Percentiles rank a stretch among this genome's conserved stretches.
phyloP scores from a whole-genome alignment of 108 stramenopile species.

The Nitzschia sp. region DNA sequence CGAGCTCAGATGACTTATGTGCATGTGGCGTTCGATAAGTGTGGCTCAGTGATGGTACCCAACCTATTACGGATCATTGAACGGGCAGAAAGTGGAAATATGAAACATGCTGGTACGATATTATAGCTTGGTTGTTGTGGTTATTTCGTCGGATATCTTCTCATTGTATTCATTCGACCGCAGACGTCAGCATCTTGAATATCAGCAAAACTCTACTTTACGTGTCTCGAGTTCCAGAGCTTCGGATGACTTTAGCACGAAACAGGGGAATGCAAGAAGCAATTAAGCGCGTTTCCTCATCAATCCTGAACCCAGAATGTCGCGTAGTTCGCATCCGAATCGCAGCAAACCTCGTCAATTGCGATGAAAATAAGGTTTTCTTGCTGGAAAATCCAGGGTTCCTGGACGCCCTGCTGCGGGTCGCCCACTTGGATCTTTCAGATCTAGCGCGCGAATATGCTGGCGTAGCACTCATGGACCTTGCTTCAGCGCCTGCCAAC shows the following conservation, averaged over 20 bases:
- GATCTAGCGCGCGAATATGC: conserved; percentile 74
- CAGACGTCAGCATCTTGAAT: conserved; percentile 61
- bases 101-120: conserved; percentile 33
- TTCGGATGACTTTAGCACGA: conserved; percentile 51
- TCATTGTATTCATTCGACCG: too few relatives aligned
- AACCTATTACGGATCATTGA: conserved; percentile 60
- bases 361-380: conserved; percentile 71
- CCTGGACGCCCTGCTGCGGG: conserved; percentile 58
- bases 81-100: conserved; percentile 53
- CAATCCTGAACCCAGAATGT: conserved; percentile 56
- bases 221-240: conserved; percentile 62
- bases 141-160: too few relatives aligned
- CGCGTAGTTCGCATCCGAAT: conserved; percentile 65
- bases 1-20: conserved; percentile 58
- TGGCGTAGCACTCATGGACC: conserved; percentile 76
- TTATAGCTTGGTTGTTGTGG: too few relatives aligned
- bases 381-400: conserved; percentile 55
- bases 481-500: conserved; percentile 68
- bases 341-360: conserved; percentile 77
- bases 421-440: conserved; percentile 66
- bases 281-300: conserved; percentile 49
- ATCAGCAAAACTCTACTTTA: conserved; percentile 65
- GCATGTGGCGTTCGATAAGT: conserved; percentile 59
- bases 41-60: conserved; percentile 58
- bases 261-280: conserved; percentile 64